Evolutionary conservation across 495 filamentous ascomycete genomes (phyloP).

Genomic region (Annulohypoxylon stygium): DNA sequence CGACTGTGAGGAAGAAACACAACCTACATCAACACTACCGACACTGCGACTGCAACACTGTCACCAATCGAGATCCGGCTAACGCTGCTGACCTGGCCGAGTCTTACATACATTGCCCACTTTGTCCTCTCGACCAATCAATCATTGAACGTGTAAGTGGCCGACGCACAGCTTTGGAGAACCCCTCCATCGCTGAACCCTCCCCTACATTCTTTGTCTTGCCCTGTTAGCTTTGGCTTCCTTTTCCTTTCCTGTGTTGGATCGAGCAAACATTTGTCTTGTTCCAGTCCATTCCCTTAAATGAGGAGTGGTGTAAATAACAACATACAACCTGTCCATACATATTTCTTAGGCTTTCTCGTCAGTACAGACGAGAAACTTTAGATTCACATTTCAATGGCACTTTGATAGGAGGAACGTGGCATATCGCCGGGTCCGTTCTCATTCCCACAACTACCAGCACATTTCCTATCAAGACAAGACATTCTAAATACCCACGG

Average conservation of each 20-base stretch:
- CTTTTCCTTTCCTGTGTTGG: constrained; percentile 5
- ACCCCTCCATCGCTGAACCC: constrained; percentile 38
- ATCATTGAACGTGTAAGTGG: constrained; percentile 41
- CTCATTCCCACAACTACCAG: constrained; percentile 36
- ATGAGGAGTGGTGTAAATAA: neutral
- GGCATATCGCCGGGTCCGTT: constrained; percentile 39
- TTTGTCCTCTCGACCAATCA: constrained; percentile 33
- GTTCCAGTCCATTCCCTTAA: neutral
- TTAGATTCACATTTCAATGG: constrained; percentile 36
- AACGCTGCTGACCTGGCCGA: constrained; percentile 38
- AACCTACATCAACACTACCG: constrained; percentile 11
- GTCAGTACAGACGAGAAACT: constrained; percentile 24
- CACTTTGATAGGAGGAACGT: constrained; percentile 37
- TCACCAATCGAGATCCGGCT: constrained; percentile 45
- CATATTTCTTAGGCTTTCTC: constrained; percentile 15
- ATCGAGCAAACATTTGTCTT: constrained; percentile 13
- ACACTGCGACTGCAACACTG: constrained; percentile 11
- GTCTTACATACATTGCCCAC: constrained; percentile 38
- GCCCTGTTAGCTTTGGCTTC: constrained; percentile 19
- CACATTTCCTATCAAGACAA: constrained; percentile 17
- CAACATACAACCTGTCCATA: neutral
- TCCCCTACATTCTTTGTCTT: constrained; percentile 11
- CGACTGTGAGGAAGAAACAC: neutral
- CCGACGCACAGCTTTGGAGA: constrained; percentile 27
- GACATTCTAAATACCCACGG: neutral